phyloP scores from a whole-genome alignment of 148 eudicot species.

The Nepenthes gracilis region DNA sequence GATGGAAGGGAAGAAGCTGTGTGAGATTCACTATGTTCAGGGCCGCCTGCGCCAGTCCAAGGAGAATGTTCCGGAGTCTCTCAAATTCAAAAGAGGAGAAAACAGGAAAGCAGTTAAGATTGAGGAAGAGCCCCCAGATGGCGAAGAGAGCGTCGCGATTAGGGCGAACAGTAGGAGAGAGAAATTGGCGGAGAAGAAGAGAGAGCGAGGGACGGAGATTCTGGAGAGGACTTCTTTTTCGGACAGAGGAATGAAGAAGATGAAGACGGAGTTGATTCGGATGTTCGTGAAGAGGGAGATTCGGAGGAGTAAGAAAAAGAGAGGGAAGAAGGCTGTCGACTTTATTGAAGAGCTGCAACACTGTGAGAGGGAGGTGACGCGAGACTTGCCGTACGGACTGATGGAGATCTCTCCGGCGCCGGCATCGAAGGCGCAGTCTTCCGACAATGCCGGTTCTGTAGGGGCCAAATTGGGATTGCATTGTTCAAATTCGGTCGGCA shows the following conservation, averaged over 20 bases:
- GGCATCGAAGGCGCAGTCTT: background rate
- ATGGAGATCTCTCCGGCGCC: conserved; percentile 62
- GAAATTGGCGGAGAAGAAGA: conserved; percentile 8
- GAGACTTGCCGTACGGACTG: conserved; percentile 63
- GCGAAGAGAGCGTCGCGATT: conserved; percentile 3
- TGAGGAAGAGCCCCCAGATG: background rate
- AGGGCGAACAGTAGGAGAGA: conserved; percentile 5
- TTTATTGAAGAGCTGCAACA: no score
- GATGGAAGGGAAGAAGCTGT: conserved; percentile 9
- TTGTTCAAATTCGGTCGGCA: conserved; percentile 13
- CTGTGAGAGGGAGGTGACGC: conserved; percentile 23
- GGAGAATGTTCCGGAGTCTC: conserved; percentile 55
- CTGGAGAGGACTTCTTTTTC: background rate
- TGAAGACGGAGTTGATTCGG: conserved; percentile 72
- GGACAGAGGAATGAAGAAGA: conserved; percentile 54
- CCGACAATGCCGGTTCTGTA: conserved; percentile 32
- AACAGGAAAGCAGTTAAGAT: conserved; percentile 9
- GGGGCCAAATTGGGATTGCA: conserved; percentile 56
- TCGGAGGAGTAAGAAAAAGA: conserved; percentile 46
- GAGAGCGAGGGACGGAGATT: conserved; percentile 12
- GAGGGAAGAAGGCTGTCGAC: conserved; percentile 1
- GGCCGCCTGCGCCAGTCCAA: conserved; percentile 57
- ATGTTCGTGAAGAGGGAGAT: conserved; percentile 59
- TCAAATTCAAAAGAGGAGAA: conserved; percentile 47
- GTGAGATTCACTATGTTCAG: conserved; percentile 27